Evolutionary conservation across 2,329 filamentous ascomycete genomes (phyloP).

Genomic region (Chaetomiaceae sp.): DNA sequence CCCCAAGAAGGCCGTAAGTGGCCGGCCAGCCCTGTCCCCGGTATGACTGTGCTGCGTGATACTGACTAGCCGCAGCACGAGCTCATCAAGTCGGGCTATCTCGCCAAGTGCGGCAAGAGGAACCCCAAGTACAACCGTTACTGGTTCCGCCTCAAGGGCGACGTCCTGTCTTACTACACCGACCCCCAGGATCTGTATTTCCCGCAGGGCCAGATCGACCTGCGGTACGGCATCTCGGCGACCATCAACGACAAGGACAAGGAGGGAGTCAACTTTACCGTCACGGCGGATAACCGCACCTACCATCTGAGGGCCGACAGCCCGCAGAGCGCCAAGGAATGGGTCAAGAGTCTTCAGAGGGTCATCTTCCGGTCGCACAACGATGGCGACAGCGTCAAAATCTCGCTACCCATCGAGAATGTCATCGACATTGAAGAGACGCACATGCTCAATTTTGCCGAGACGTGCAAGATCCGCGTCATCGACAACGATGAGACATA

Average conservation of each 20-base stretch:
- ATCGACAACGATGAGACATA: conserved; percentile 93
- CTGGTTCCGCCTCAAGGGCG: conserved; percentile 90
- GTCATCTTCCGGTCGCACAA: conserved; percentile 96
- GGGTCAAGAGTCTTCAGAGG: conserved; percentile 89
- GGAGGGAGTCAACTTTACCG: conserved; percentile 70
- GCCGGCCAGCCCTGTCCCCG: background rate
- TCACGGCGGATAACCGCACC: conserved; percentile 75
- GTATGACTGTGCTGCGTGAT: background rate
- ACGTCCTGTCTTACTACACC: conserved; percentile 84
- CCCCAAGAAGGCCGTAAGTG: conserved; percentile 78
- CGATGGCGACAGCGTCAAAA: conserved; percentile 95
- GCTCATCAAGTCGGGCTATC: conserved; percentile 78
- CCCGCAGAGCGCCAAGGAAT: conserved; percentile 82
- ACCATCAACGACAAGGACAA: conserved; percentile 70
- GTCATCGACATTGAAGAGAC: conserved; percentile 91
- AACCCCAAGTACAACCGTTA: conserved; percentile 85
- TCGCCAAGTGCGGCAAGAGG: conserved; percentile 82
- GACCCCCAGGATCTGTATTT: conserved; percentile 86
- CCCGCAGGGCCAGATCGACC: conserved; percentile 83
- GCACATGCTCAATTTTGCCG: conserved; percentile 83
- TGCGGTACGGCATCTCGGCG: conserved; percentile 89
- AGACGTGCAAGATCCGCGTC: conserved; percentile 89
- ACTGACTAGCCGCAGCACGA: conserved; percentile 47
- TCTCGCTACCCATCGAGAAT: conserved; percentile 82
- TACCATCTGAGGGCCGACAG: conserved; percentile 91